Conservation (phyloP, 345 rosid genomes). For the Nephelium lappaceum region DNA sequence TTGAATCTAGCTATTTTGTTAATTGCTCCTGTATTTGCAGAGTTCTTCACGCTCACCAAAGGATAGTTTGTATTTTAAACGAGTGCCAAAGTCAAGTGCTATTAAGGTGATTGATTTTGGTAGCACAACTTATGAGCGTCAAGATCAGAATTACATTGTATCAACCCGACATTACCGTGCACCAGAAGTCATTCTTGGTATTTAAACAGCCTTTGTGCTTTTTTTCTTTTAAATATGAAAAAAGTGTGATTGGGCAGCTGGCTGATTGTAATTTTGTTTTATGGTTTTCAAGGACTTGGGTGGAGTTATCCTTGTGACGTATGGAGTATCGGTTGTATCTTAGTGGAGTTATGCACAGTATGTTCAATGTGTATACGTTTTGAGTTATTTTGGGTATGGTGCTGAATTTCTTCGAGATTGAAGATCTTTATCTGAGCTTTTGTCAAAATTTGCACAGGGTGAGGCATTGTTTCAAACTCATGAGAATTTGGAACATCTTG, state of each 20-base stretch:
- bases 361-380: constrained; percentile 5
- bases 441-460: constrained; percentile 45
- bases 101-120: constrained; percentile 94
- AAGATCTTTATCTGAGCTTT: not conserved
- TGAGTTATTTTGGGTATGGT: not conserved
- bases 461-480: constrained; percentile 95
- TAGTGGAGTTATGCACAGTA: constrained; percentile 90
- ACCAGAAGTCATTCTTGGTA: constrained; percentile 89
- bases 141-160: constrained; percentile 76
- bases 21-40: constrained; percentile 28
- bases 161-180: constrained; percentile 92
- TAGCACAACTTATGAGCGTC: constrained; percentile 81
- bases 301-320: constrained; percentile 92
- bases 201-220: not conserved
- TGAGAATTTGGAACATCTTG: constrained; percentile 89
- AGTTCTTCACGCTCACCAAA: constrained; percentile 50
- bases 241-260: not conserved
- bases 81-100: constrained; percentile 86
- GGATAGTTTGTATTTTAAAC: constrained; percentile 56
- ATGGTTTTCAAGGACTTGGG: constrained; percentile 58
- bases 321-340: constrained; percentile 91
- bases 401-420: no score
- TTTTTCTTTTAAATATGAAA: not conserved
- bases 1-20: not conserved
- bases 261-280: not conserved